phyloP scores from a whole-genome alignment of 202 grass and related monocot genomes.

The Setaria italica region DNA sequence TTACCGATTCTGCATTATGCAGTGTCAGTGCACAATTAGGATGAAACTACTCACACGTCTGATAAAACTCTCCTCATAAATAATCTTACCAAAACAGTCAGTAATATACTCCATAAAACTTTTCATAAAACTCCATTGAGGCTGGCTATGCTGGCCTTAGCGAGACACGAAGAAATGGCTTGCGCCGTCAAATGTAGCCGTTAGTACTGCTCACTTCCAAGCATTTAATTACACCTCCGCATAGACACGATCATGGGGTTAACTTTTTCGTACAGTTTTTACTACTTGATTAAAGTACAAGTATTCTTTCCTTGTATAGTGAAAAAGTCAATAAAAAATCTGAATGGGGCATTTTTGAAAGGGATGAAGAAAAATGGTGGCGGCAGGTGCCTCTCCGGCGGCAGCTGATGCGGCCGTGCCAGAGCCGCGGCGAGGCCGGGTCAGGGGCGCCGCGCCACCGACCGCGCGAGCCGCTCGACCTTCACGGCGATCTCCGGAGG shows the following conservation, averaged over 20 bases:
- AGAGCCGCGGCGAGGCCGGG: background rate
- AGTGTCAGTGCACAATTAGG: too few relatives aligned
- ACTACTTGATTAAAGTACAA: constrained; percentile 51
- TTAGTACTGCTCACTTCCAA: constrained; percentile 11
- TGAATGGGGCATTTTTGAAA: too few relatives aligned
- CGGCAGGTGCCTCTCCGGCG: background rate
- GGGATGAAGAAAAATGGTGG: constrained; percentile 22
- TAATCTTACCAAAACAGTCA: too few relatives aligned
- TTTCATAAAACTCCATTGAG: too few relatives aligned
- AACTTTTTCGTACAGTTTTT: constrained; percentile 50
- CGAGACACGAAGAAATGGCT: background rate
- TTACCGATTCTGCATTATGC: too few relatives aligned
- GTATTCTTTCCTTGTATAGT: constrained; percentile 56
- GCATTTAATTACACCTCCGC: constrained; percentile 43
- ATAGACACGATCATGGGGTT: constrained; percentile 39
- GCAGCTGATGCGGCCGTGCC: background rate
- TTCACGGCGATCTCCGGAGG: constrained; percentile 74
- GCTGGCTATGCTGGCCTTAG: too few relatives aligned
- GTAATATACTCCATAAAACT: too few relatives aligned
- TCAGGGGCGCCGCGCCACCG: constrained; percentile 56
- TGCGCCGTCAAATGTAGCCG: constrained; percentile 32
- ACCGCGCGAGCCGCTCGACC: constrained; percentile 60
- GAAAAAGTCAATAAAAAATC: constrained; percentile 44
- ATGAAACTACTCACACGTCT: too few relatives aligned
- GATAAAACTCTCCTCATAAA: too few relatives aligned